Conservation (phyloP, 192 early-diverging fungal species). For the Pilaira anomala region DNA sequence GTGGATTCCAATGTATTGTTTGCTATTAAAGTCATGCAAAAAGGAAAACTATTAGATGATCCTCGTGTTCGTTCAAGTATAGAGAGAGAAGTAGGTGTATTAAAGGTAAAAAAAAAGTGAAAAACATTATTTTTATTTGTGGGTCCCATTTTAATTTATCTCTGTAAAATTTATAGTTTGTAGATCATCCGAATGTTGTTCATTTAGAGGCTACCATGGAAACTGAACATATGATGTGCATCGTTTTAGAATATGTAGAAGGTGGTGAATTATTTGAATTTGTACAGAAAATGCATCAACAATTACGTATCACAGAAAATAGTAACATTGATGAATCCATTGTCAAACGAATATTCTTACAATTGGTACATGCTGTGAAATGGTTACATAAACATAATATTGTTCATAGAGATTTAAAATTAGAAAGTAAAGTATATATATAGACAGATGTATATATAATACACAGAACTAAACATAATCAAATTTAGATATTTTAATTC, state of each 20-base stretch:
- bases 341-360: slow-evolving; percentile 53
- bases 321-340: slow-evolving; percentile 39
- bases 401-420: slow-evolving; percentile 63
- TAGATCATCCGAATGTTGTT: slow-evolving; percentile 70
- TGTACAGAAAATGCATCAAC: slow-evolving; percentile 43
- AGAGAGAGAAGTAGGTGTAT: slow-evolving; percentile 36
- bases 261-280: slow-evolving; percentile 78
- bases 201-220: slow-evolving; percentile 60
- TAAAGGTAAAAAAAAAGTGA: slow-evolving; percentile 25
- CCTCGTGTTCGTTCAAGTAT: slow-evolving; percentile 35
- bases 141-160: neutral
- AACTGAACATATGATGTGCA: slow-evolving; percentile 56
- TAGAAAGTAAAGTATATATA: slow-evolving; percentile 52
- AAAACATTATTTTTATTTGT: neutral
- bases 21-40: slow-evolving; percentile 37
- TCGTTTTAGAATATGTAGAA: slow-evolving; percentile 67
- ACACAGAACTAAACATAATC: no score
- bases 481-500: slow-evolving; percentile 37
- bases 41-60: slow-evolving; percentile 26
- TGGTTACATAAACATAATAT: slow-evolving; percentile 65
- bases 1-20: slow-evolving; percentile 16
- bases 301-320: slow-evolving; percentile 26
- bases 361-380: slow-evolving; percentile 52
- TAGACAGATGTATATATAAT: neutral
- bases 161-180: slow-evolving; percentile 28